Conservation (phyloP, 352 stramenopile species). For the Albugo laibachii region DNA sequence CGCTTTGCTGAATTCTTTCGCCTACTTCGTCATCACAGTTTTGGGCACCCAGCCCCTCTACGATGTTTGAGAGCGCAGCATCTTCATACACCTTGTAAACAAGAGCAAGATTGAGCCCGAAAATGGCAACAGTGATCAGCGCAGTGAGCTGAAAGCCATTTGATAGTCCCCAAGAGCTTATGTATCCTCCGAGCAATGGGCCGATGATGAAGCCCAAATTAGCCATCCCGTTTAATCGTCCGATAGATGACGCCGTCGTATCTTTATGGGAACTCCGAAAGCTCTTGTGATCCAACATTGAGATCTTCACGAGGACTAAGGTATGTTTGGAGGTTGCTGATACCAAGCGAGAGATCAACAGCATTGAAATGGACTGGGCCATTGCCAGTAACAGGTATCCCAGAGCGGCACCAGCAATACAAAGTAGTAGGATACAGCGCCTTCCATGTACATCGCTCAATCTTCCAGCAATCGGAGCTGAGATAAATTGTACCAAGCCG, state of each 20-base stretch:
- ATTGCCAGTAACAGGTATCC: constrained; percentile 49
- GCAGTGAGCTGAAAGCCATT: constrained; percentile 70
- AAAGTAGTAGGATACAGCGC: constrained; percentile 32
- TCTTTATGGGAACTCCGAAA: constrained; percentile 1
- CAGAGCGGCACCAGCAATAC: constrained; percentile 30
- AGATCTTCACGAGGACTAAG: constrained; percentile 57
- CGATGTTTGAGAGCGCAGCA: not conserved
- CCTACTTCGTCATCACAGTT: constrained; percentile 6
- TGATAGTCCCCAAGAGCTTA: constrained; percentile 21
- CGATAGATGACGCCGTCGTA: constrained; percentile 20
- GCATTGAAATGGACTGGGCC: constrained; percentile 63
- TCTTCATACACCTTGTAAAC: constrained; percentile 32
- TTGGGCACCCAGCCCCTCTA: not conserved
- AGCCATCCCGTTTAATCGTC: constrained; percentile 45
- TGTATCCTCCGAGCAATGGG: constrained; percentile 40
- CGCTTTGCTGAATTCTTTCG: constrained; percentile 2
- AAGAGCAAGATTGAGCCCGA: constrained; percentile 47
- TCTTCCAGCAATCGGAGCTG: constrained; percentile 42
- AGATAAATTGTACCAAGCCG: constrained; percentile 71
- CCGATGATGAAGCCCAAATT: constrained; percentile 65
- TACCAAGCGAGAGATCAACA: constrained; percentile 49
- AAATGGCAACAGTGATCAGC: constrained; percentile 42
- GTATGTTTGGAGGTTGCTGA: constrained; percentile 68
- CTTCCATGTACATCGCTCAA: constrained; percentile 54
- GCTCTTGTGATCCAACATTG: constrained; percentile 32